A percentile compares a stretch with the other conserved stretches of the same genome.
These are phyloP conservation scores for Neonectria ditissima DNA, from an alignment of 2,329 filamentous ascomycete species.

Conservation along the genomic window DNA sequence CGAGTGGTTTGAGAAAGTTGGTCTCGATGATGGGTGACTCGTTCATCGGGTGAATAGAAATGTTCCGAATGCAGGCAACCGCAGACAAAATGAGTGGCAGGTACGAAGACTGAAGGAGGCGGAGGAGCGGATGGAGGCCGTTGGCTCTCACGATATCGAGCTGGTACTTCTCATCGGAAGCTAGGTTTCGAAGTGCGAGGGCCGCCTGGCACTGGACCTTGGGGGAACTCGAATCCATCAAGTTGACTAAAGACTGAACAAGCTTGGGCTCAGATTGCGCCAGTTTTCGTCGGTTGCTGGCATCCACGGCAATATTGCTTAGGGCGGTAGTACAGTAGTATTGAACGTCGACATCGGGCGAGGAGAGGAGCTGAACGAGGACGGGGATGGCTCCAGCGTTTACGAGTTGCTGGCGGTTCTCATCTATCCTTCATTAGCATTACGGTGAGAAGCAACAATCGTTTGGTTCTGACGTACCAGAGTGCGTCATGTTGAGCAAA, in stretches of 20 bases:
- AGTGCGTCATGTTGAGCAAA: constrained; percentile 98
- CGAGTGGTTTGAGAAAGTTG: constrained; percentile 92
- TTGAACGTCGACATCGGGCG: constrained; percentile 94
- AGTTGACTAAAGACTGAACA: constrained; percentile 91
- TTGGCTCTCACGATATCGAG: constrained; percentile 94
- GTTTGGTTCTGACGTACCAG: constrained; percentile 68
- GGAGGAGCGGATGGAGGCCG: constrained; percentile 85
- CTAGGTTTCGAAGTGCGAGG: constrained; percentile 90
- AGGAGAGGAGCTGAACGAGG: constrained; percentile 92
- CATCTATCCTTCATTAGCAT: constrained; percentile 69
- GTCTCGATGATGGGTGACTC: constrained; percentile 99
- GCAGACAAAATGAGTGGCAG: constrained; percentile 95
- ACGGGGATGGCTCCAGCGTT: constrained; percentile 98
- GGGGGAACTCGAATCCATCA: constrained; percentile 97
- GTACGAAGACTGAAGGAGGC: constrained; percentile 93
- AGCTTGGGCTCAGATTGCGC: constrained; percentile 91
- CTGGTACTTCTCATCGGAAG: constrained; percentile 98
- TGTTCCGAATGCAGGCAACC: constrained; percentile 98
- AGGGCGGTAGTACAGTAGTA: constrained; percentile 99
- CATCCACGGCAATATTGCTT: constrained; percentile 97
- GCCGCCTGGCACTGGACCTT: constrained; percentile 99
- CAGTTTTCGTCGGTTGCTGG: constrained; percentile 89
- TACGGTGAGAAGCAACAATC: too few species aligned
- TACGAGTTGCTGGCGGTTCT: constrained; percentile 97
- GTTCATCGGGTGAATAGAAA: constrained; percentile 97